Percentiles rank a stretch among this genome's conserved stretches.
Evolutionary conservation across 768 basidiomycete genomes (phyloP).

Genomic region (Holtermannia corniformis): DNA sequence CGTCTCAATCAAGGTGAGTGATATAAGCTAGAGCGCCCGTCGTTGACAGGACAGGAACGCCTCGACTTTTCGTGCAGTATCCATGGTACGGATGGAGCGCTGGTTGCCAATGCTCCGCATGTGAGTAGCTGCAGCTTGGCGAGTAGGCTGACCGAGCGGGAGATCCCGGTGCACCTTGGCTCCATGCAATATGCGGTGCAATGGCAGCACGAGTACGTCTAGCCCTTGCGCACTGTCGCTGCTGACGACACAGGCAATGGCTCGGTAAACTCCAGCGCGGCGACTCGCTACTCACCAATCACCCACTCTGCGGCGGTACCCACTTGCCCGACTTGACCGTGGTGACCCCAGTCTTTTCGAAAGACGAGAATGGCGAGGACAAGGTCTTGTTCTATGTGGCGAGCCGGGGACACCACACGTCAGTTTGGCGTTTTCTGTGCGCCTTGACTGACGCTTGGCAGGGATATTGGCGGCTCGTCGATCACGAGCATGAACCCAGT

Average conservation of each 20-base stretch:
- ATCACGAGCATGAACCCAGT: slow-evolving; percentile 26
- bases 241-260: no score
- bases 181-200: slow-evolving; percentile 23
- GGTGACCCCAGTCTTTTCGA: slow-evolving; percentile 25
- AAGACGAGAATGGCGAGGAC: slow-evolving; percentile 7
- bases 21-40: no score
- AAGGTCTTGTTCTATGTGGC: slow-evolving; percentile 18
- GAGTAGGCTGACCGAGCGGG: no score
- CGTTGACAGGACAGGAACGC: no score
- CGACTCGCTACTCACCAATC: slow-evolving; percentile 76
- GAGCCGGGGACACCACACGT: slow-evolving; percentile 15
- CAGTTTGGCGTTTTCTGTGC: background rate
- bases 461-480: slow-evolving; percentile 11
- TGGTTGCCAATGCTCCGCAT: slow-evolving; percentile 35
- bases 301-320: slow-evolving; percentile 10
- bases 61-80: slow-evolving; percentile 30
- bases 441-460: background rate
- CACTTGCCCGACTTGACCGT: slow-evolving; percentile 26
- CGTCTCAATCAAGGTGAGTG: slow-evolving; percentile 17
- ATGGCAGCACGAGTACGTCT: slow-evolving; percentile 14
- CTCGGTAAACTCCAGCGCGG: slow-evolving; percentile 65
- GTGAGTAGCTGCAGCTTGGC: no score
- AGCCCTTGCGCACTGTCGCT: no score
- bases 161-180: slow-evolving; percentile 25
- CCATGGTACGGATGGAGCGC: slow-evolving; percentile 20